Evolutionary conservation across 345 rosid genomes (phyloP).

Genomic region (Eucalyptus dawsonii): DNA sequence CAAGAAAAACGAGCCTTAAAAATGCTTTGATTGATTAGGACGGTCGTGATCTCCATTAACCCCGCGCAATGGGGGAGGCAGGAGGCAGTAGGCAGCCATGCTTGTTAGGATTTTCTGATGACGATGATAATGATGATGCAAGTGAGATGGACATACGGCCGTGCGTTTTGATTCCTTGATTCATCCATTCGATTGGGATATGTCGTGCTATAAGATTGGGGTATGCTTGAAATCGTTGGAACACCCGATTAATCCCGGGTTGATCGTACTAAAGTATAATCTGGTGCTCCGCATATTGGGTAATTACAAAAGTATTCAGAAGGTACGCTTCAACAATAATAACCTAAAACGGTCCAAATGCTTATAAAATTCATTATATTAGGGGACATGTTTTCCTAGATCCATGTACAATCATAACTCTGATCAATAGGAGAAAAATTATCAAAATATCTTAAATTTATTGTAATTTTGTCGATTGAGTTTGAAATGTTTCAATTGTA

Average conservation of each 20-base stretch:
- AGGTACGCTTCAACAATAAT: background rate
- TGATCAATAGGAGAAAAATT: background rate
- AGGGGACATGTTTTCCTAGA: background rate
- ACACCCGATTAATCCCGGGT: background rate
- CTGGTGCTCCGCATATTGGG: background rate
- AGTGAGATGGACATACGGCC: background rate
- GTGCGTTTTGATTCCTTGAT: background rate
- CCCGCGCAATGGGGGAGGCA: background rate
- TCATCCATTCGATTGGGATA: background rate
- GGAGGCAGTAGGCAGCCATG: background rate
- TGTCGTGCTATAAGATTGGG: background rate
- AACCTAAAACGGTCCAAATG: background rate
- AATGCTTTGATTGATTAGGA: background rate
- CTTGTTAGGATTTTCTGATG: background rate
- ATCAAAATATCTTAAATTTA: no score
- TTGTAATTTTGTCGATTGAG: accelerated
- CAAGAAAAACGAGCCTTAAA: background rate
- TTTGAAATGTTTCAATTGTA: accelerated
- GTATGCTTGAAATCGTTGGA: background rate
- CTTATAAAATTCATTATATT: background rate
- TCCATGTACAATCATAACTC: background rate
- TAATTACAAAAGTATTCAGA: background rate
- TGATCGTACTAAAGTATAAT: background rate
- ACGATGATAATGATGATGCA: background rate
- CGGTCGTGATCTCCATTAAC: background rate